Base-by-base conservation (phyloP, 768 basidiomycete species). In the Naganishia randhawae region DNA sequence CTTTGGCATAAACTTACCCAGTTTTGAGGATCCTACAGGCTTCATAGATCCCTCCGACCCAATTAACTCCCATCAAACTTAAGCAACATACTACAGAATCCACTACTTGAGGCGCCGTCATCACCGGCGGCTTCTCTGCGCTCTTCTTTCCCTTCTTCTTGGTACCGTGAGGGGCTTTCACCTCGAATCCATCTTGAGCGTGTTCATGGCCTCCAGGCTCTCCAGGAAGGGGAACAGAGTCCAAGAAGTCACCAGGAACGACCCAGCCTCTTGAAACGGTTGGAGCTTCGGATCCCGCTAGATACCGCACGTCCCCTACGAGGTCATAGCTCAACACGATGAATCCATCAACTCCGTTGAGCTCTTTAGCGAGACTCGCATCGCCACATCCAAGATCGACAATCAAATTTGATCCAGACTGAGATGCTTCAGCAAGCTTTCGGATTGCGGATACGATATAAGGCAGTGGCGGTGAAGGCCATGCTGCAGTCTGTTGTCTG, bases 331-430 rank as follows among this genome's bases (percentile, higher is more conserved):
- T 72, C 27, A 80, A 70, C 1, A 77, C 74, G 37, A 75, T 69
- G 69, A 75, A 80, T 31, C 88, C 89, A 76, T 87, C 37, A 39
- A 55, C 10, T 0, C 89, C 85, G 8, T 86, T 80, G 37, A 99
- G 84, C 2, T 85, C 83, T 45, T 85, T 86, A 0, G 94, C 93
- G 32, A 99, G 83, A 8, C 88, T 85, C 27, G 93, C 96, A 77
- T 97, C 94, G 29, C 96, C 96, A 73, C 93, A 97, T 13, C 96
- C 96, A 37, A 99, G 83, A 81, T 99, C 96, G 37, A 87, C 93
- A 57, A 99, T 86, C 73, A 97, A 83, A 41, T 62, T 53, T 11
- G 45, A n/a, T 6, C 31, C 8, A 22, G 82, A 68, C 5, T 91
- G 85, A 76, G 88, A 89, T 1, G 84, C 45, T 11, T 48, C 45